Conservation (phyloP, 2,329 filamentous ascomycete genomes). For the Pseudogymnoascus pannorum region DNA sequence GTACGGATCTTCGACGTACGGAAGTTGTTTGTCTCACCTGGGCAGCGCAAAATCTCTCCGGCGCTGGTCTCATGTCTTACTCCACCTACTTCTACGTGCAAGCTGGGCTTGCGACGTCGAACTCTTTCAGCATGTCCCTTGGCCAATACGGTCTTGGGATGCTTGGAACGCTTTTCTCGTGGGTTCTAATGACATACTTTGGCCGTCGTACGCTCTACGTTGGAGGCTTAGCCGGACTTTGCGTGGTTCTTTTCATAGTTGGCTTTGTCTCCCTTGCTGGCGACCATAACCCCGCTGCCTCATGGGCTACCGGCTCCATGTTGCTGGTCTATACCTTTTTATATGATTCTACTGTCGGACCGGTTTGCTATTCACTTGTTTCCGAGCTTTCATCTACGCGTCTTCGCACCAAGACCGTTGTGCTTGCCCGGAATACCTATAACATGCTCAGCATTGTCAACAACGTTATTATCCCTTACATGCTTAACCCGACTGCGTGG, state of each 20-base stretch:
- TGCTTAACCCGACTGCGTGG: conserved; percentile 51
- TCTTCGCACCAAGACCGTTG: conserved; percentile 34
- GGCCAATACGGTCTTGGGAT: conserved; percentile 40
- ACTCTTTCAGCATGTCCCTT: conserved; percentile 48
- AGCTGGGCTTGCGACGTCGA: conserved; percentile 41
- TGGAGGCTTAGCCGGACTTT: conserved; percentile 39
- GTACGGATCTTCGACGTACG: conserved; percentile 41
- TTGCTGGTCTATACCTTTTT: conserved; percentile 35
- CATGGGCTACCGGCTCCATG: conserved; percentile 37
- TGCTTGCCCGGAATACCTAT: conserved; percentile 32
- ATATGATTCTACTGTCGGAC: conserved; percentile 39
- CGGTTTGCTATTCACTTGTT: conserved; percentile 35
- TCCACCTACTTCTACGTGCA: conserved; percentile 6
- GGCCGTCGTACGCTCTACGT: conserved; percentile 48
- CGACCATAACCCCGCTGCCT: conserved; percentile 31
- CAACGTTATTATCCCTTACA: conserved; percentile 23
- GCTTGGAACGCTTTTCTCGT: conserved; percentile 43
- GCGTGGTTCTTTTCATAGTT: conserved; percentile 38
- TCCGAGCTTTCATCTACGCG: conserved; percentile 34
- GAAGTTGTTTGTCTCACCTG: conserved; percentile 51
- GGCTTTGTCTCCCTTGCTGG: conserved; percentile 39
- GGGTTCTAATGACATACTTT: conserved; percentile 40
- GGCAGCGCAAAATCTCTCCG: conserved; percentile 50
- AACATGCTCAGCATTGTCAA: conserved; percentile 28
- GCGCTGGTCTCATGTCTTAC: background rate